Conservation (phyloP, 352 stramenopile species). For the Lagenidium giganteum region DNA sequence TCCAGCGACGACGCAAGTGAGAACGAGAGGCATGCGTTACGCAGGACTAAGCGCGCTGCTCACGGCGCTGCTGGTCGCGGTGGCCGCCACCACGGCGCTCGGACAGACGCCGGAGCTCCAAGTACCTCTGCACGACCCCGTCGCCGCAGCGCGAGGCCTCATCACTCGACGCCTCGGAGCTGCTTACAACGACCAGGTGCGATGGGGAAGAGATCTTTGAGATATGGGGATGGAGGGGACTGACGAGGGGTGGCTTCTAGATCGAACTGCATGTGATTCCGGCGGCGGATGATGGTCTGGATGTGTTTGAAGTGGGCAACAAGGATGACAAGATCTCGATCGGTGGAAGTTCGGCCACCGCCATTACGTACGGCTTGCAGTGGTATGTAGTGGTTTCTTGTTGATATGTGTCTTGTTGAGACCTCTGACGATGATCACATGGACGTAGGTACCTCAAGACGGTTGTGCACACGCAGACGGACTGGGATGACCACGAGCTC, state of each 20-base stretch:
- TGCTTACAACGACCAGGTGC: constrained; percentile 61
- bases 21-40: not conserved
- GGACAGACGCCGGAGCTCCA: constrained; percentile 14
- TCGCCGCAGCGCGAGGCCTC: constrained; percentile 42
- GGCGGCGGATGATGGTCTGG: constrained; percentile 30
- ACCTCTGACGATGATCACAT: not conserved
- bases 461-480: constrained; percentile 64
- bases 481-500: constrained; percentile 76
- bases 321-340: constrained; percentile 32
- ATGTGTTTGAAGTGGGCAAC: constrained; percentile 57
- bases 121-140: constrained; percentile 33
- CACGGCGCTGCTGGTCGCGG: constrained; percentile 8
- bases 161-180: constrained; percentile 48
- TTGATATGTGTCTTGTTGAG: not conserved
- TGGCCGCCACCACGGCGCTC: constrained; percentile 6
- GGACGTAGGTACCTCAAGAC: constrained; percentile 55
- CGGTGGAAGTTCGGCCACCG: constrained; percentile 39
- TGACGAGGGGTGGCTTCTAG: constrained; percentile 8
- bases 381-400: constrained; percentile 19
- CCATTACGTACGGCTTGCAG: constrained; percentile 66
- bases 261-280: constrained; percentile 48
- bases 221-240: not conserved
- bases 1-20: constrained; percentile 1
- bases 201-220: not conserved
- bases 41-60: constrained; percentile 3